phyloP scores from a whole-genome alignment of 768 basidiomycete genomes.

The Lyophyllum semitale region DNA sequence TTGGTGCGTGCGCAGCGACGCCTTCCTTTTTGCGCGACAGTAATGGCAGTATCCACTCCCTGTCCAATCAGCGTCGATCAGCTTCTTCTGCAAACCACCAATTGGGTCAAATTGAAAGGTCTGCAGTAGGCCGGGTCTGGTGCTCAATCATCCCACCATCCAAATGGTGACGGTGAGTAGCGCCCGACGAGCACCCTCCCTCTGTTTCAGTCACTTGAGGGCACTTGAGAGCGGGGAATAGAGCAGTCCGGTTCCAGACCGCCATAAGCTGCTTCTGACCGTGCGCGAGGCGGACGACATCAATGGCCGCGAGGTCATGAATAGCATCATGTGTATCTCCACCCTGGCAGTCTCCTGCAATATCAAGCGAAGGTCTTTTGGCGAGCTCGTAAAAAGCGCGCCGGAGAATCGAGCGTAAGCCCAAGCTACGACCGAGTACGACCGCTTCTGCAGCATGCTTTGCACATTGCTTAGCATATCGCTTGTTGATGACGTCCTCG shows the following conservation, averaged over 20 bases:
- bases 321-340: not conserved
- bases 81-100: too few relatives aligned
- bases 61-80: too few relatives aligned
- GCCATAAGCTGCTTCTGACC: conserved; percentile 12
- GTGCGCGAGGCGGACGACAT: too few relatives aligned
- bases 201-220: too few relatives aligned
- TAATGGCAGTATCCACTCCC: not conserved
- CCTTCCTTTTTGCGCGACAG: too few relatives aligned
- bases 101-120: too few relatives aligned
- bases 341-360: not conserved
- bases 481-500: not conserved
- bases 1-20: too few relatives aligned
- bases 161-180: too few relatives aligned
- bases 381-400: conserved; percentile 42
- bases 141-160: too few relatives aligned
- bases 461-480: not conserved
- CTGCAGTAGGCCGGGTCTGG: too few relatives aligned
- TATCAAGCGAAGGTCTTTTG: not conserved
- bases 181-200: too few relatives aligned
- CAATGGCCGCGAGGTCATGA: not conserved
- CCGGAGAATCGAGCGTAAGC: conserved; percentile 29
- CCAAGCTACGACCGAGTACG: conserved; percentile 28
- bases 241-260: conserved; percentile 3
- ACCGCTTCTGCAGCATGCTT: conserved; percentile 30
- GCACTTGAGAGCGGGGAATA: not conserved